These are phyloP conservation scores for Hanseniaspora clermontiae DNA, from an alignment of 805 yeast species.

Conservation along the genomic window DNA sequence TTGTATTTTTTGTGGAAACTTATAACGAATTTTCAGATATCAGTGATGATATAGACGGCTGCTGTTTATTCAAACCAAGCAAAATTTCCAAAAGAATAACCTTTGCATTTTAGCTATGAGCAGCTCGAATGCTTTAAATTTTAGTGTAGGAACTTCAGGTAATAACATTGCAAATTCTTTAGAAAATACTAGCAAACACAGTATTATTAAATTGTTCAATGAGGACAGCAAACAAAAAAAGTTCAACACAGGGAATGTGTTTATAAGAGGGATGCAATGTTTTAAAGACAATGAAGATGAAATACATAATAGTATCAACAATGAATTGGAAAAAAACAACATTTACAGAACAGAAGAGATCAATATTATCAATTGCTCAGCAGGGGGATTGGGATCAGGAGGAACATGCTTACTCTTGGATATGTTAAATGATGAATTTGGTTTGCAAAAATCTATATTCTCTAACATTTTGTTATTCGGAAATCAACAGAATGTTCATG, in stretches of 20 bases:
- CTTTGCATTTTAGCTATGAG: neutral
- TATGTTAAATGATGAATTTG: conserved; percentile 56
- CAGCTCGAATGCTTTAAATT: conserved; percentile 29
- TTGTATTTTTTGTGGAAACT: neutral
- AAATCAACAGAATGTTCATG: conserved; percentile 82
- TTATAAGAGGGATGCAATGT: conserved; percentile 81
- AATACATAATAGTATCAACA: conserved; percentile 70
- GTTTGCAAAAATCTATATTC: neutral
- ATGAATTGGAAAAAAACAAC: conserved; percentile 60
- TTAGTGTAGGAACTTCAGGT: conserved; percentile 12
- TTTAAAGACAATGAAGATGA: conserved; percentile 59
- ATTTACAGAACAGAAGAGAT: conserved; percentile 85
- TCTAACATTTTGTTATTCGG: conserved; percentile 9
- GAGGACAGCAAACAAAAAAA: conserved; percentile 32
- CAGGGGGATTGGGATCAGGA: conserved; percentile 98
- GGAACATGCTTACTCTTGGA: conserved; percentile 77
- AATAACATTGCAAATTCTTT: neutral
- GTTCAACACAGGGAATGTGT: conserved; percentile 89
- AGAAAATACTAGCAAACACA: neutral
- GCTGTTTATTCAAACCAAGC: too few species aligned
- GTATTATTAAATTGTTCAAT: neutral
- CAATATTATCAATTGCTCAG: conserved; percentile 84
- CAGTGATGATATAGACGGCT: too few species aligned
- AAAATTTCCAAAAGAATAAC: too few species aligned
- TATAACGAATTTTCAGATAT: neutral